Evolutionary conservation across 2,329 filamentous ascomycete species (phyloP).

Genomic region (Hypoxylon sp.): DNA sequence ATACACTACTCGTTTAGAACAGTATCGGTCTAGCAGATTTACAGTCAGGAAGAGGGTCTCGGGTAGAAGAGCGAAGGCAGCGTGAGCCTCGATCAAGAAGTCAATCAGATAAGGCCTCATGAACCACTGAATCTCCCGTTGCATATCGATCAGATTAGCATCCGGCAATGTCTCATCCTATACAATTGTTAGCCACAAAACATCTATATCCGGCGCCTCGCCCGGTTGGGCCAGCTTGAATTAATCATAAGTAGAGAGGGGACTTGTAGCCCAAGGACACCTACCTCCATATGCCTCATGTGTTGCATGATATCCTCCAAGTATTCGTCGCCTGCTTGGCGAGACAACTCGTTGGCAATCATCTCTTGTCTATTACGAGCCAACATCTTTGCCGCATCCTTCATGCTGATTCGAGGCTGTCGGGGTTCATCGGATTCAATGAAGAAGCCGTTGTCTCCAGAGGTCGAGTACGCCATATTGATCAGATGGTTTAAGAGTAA

Average conservation of each 20-base stretch:
- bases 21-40: constrained; percentile 97
- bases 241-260: background rate
- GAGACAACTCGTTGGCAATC: constrained; percentile 90
- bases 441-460: constrained; percentile 66
- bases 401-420: constrained; percentile 73
- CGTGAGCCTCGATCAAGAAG: constrained; percentile 97
- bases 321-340: constrained; percentile 88
- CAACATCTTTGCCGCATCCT: constrained; percentile 83
- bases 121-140: constrained; percentile 99
- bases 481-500: constrained; percentile 52
- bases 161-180: constrained; percentile 90
- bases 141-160: constrained; percentile 98
- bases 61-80: constrained; percentile 92
- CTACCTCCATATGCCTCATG: constrained; percentile 93
- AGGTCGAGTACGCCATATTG: constrained; percentile 64
- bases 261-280: constrained; percentile 52
- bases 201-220: background rate
- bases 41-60: constrained; percentile 96
- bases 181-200: constrained; percentile 34
- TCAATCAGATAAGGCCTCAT: constrained; percentile 99
- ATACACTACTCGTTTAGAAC: constrained; percentile 96
- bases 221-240: background rate
- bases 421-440: constrained; percentile 69
- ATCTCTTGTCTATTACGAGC: constrained; percentile 88
- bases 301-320: constrained; percentile 94